Evolutionary conservation across 805 yeast genomes (phyloP), one percentile per base, ranked within the genome.

Genomic region (Saturnispora ahearnii): DNA sequence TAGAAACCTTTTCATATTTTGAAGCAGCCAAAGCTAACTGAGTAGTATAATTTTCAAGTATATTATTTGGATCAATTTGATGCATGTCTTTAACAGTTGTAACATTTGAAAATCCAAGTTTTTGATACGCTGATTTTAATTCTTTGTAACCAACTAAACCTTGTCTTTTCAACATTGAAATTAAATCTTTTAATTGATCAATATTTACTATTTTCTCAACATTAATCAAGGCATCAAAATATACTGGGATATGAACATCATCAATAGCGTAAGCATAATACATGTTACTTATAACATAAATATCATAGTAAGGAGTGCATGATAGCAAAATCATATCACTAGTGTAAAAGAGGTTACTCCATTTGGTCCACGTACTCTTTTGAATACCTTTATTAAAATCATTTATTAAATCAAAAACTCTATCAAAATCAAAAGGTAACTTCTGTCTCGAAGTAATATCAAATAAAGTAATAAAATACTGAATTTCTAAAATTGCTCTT

Each of bases 221-320:
- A 37, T 65, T 73, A 6, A 64, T 67, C 32, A 84, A 61, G 0
- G 83, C 76, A 60, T 84, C 89, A 55, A 78, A 74, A 55, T 81
- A 82, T 32, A 67, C 62, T 0, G 84, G 79, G 2, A 60, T 53
- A 44, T 72, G 67, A 0, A 55, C 60, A 0, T 76, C 72, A 59
- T 83, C 87, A 45, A 69, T 50, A 0, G 53, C 46, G 4, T 62
- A 70, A 0, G 62, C 59, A 21, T 73, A 70, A 58, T 75, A 84
- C 37, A 78, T 70, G 18, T 66, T 65, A 12, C 72, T 69, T 11
- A 84, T 66, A 31, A 69, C 62, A 15, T 71, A 68, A 53, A 79
- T 84, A 26, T 69, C 57, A 58, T 78, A 81, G 53, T 71, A 71
- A 18, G 74, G 73, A 12, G 71, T 68, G 0, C 73, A 70, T 1